Base-by-base conservation (phyloP, 1,139 yeast species). In the Yamadazyma atlantica region DNA sequence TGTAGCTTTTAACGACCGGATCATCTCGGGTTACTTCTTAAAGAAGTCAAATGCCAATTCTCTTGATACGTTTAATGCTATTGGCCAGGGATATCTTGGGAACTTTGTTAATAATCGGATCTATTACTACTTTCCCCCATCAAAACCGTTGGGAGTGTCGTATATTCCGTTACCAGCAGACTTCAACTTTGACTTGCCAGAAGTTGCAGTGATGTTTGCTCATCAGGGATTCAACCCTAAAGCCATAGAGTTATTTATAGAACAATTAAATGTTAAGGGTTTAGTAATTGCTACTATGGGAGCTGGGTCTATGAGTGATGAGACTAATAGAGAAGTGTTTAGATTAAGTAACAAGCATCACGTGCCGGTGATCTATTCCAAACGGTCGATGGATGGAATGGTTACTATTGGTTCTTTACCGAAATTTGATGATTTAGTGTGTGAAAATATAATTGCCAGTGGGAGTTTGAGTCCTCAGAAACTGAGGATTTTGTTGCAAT, bases 381-480 rank as follows among this genome's bases (percentile, higher is more conserved):
- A 81, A 51, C 68, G 88, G 51, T 73, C 86, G 3, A 78, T 78
- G 74, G 86, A 81, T 55, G 76, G 76, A 4, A 69, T 66, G 63
- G 73, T 66, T 2, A 73, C 76, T 6, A 53, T 50, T 12, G 74
- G 73, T 3, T 60, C 67, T 1, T 49, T 66, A 30, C 71, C 71
- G 5, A 55, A 50, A 15, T 52, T 49, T 15, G 44, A 49, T n/a
- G 45, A 43, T 33, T 31, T 44, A 4, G 6, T 24, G 4, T 52
- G 54, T 36, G 28, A 37, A n/a, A 57, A 57, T 41, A 54, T 58
- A 7, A 45, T 82, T 41, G 84, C 87, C 1, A 75, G 83, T 41
- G 88, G 88, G 3, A 80, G 80, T 46, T 60, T 82, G 46, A 82
- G 80, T 48, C 87, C 88, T 6, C 86, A 79, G 51, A 82, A 82